Evolutionary conservation across 164 flowering plant genomes (phyloP).

Genomic region (Sedum album): DNA sequence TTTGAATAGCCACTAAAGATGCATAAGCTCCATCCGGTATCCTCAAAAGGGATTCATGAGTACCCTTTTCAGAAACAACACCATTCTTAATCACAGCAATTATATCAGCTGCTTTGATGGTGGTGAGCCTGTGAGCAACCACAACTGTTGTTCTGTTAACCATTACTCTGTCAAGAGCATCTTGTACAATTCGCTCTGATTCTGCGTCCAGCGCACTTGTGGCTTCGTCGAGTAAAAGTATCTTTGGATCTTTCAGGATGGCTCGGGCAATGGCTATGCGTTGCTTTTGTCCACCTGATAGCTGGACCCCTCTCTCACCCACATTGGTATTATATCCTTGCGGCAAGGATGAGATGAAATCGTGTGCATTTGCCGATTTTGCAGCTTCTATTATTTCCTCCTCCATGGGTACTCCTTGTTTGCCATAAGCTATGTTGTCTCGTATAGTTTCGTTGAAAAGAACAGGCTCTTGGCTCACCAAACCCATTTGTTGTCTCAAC

Average conservation of each 20-base stretch:
- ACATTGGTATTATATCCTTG: conserved; percentile 57
- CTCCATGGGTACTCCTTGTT: conserved; percentile 34
- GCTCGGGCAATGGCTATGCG: conserved; percentile 73
- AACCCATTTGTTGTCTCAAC: conserved; percentile 69
- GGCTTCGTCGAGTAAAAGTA: conserved; percentile 66
- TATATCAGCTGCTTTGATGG: conserved; percentile 53
- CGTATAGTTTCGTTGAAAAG: conserved; percentile 67
- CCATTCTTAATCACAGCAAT: conserved; percentile 74
- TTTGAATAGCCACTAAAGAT: conserved; percentile 58
- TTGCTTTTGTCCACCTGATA: conserved; percentile 78
- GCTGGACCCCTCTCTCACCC: conserved; percentile 65
- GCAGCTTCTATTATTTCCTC: conserved; percentile 57
- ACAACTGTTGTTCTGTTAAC: conserved; percentile 56
- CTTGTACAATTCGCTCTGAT: conserved; percentile 64
- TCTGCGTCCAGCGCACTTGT: conserved; percentile 74
- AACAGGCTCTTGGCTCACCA: conserved; percentile 70
- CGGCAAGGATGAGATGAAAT: conserved; percentile 57
- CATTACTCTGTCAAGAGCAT: conserved; percentile 61
- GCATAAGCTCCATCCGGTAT: conserved; percentile 53
- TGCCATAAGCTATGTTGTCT: conserved; percentile 69
- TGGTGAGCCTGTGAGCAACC: conserved; percentile 63
- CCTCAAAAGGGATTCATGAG: conserved; percentile 54
- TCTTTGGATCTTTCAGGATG: conserved; percentile 50
- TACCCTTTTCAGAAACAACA: conserved; percentile 59
- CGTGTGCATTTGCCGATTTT: conserved; percentile 63